Evolutionary conservation across 768 basidiomycete genomes (phyloP), one percentile per base, ranked within the genome.

Genomic region (Lentinula boryana): DNA sequence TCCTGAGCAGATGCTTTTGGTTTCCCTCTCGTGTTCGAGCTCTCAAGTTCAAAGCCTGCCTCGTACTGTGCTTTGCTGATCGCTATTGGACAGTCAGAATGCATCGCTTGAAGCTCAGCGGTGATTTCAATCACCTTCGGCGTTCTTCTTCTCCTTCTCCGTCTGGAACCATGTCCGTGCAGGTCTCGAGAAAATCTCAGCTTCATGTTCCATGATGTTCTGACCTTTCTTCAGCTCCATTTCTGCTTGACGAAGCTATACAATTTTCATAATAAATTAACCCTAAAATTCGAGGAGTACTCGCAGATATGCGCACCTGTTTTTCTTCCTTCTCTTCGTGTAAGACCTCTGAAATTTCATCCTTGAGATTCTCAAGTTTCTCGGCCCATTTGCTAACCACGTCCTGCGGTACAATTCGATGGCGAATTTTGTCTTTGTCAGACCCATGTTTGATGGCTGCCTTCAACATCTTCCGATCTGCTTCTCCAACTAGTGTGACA

Each of bases 161-260:
- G 81, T 85, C 75, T 98, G 97, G 81, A 99, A 99, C 97, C 97
- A 99, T n/a, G 95, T 98, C 66, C 96, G 83, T 16, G 94, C 93
- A 5, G 97, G 97, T 61, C 95, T 80, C 21, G 92, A 88, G 71
- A 86, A 91, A 66, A 99, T 99, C 75, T 98, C 96, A 10, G 80
- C 84, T 72, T 91, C 84, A 64, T 98, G 93, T 70, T 97, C 89
- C 53, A 98, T 84, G 81, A 98, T 86, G 71, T 99, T 99, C 74
- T 96, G 84, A 21, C 95, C 93, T 72, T 98, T 99, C 65, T 81
- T 87, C 31, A 99, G 68, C 71, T 98, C 93, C 95, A 98, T 97
- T 72, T 99, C 96, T 13, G 93, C 96, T 70, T 82, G 84, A 54
- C 91, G 86, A 53, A 97, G 73, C 93, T 96, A 63, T 2, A 27